Evolutionary conservation across 1,284 basidiomycete genomes (phyloP).

Genomic region (Hemileia vastatrix): DNA sequence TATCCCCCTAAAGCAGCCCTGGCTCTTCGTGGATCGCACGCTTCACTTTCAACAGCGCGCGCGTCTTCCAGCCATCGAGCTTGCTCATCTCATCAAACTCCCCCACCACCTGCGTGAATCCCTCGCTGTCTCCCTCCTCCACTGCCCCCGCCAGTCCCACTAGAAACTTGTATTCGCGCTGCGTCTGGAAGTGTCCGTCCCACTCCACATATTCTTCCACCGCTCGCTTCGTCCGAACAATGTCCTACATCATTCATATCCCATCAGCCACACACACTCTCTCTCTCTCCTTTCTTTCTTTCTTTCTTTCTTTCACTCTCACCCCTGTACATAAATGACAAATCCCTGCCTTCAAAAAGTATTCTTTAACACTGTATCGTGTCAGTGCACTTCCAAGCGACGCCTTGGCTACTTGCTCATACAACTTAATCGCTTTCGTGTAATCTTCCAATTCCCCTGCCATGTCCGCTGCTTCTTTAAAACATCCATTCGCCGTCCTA

Average conservation of each 20-base stretch:
- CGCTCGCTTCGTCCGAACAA: slow-evolving; percentile 70
- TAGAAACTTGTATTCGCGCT: slow-evolving; percentile 81
- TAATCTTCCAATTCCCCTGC: slow-evolving; percentile 82
- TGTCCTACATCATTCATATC: slow-evolving; percentile 53
- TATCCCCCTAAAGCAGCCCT: slow-evolving; percentile 46
- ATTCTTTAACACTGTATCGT: slow-evolving; percentile 98
- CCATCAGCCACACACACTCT: not conserved
- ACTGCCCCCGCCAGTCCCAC: slow-evolving; percentile 65
- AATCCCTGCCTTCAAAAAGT: slow-evolving; percentile 77
- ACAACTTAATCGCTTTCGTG: slow-evolving; percentile 71
- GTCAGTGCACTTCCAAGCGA: slow-evolving; percentile 74
- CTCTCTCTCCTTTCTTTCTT: not conserved
- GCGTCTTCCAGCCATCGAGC: slow-evolving; percentile 90
- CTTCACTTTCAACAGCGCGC: slow-evolving; percentile 77
- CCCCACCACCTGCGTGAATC: slow-evolving; percentile 55
- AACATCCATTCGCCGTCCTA: slow-evolving; percentile 90
- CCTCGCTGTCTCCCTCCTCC: slow-evolving; percentile 65
- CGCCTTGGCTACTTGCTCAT: slow-evolving; percentile 80
- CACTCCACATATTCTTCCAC: slow-evolving; percentile 62
- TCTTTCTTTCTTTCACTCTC: slow-evolving; percentile 39
- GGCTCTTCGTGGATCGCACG: slow-evolving; percentile 58
- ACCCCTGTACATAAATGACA: slow-evolving; percentile 85
- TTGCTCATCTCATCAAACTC: slow-evolving; percentile 73
- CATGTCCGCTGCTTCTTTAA: slow-evolving; percentile 90
- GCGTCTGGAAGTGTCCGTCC: slow-evolving; percentile 71